phyloP scores from a whole-genome alignment of 1,284 basidiomycete species.

The Phlebopus sp. region DNA sequence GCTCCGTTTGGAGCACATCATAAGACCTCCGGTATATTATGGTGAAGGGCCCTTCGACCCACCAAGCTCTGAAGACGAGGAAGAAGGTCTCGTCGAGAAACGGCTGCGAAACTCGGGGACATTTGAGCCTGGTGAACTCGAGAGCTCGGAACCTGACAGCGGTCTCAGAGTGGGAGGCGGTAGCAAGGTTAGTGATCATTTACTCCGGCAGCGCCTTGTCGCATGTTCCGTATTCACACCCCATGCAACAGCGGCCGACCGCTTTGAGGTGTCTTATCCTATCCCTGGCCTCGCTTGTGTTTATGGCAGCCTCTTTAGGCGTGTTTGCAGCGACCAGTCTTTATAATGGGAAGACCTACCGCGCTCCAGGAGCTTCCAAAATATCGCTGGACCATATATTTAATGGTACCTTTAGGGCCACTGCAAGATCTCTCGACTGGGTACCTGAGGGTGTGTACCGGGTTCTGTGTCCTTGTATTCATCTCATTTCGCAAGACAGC shows the following conservation, averaged over 20 bases:
- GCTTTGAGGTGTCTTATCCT: slow-evolving; percentile 56
- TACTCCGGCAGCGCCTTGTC: not conserved
- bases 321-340: slow-evolving; percentile 63
- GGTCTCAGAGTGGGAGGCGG: slow-evolving; percentile 36
- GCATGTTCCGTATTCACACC: slow-evolving; percentile 7
- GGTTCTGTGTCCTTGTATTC: not conserved
- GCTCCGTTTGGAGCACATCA: slow-evolving; percentile 6
- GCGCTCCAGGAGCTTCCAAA: slow-evolving; percentile 54
- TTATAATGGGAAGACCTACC: slow-evolving; percentile 56
- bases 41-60: slow-evolving; percentile 69
- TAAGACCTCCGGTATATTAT: slow-evolving; percentile 55
- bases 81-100: slow-evolving; percentile 49
- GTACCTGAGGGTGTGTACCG: slow-evolving; percentile 74
- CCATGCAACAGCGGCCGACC: slow-evolving; percentile 37
- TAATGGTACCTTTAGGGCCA: slow-evolving; percentile 77
- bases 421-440: slow-evolving; percentile 63
- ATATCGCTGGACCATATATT: slow-evolving; percentile 87
- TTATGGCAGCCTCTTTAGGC: slow-evolving; percentile 60
- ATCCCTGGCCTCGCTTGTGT: slow-evolving; percentile 50
- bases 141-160: slow-evolving; percentile 29
- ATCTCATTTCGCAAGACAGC: slow-evolving; percentile 45
- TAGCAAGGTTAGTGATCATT: slow-evolving; percentile 30
- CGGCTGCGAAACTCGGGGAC: slow-evolving; percentile 27
- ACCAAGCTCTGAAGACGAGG: slow-evolving; percentile 68
- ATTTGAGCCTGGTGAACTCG: slow-evolving; percentile 15